Conservation (phyloP, 73 alveolate genomes). For the Uronychia setigera region DNA sequence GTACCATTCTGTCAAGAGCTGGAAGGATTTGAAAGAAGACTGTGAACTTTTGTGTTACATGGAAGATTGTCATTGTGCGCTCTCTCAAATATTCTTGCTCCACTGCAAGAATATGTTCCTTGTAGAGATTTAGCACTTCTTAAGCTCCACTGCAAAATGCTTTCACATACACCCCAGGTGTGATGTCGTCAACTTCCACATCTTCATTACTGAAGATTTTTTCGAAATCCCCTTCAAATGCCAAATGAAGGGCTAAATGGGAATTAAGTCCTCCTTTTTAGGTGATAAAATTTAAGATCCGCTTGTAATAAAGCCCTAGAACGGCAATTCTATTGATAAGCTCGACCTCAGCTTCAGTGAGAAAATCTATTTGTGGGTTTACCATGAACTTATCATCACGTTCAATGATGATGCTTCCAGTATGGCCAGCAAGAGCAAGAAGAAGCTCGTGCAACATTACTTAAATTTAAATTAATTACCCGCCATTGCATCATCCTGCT, state of each 20-base stretch:
- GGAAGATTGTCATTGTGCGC: conserved; percentile 53
- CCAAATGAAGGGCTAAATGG: conserved; percentile 41
- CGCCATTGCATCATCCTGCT: neutral
- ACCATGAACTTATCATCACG: conserved; percentile 46
- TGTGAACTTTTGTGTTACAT: conserved; percentile 34
- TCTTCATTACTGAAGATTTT: conserved; percentile 39
- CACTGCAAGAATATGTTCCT: conserved; percentile 55
- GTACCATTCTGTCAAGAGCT: conserved; percentile 34
- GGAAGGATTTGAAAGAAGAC: conserved; percentile 55
- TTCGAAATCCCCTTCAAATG: conserved; percentile 35
- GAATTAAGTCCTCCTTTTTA: conserved; percentile 57
- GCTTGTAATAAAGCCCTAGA: conserved; percentile 57
- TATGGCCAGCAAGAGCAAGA: conserved; percentile 65
- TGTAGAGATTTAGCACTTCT: conserved; percentile 57
- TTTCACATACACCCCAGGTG: conserved; percentile 62
- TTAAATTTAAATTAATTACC: conserved; percentile 17
- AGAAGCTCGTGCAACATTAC: conserved; percentile 76
- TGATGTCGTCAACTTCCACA: conserved; percentile 33
- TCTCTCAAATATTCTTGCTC: conserved; percentile 72
- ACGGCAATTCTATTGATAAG: conserved; percentile 53
- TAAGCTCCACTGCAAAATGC: conserved; percentile 71
- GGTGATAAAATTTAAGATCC: conserved; percentile 27
- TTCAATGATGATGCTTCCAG: conserved; percentile 67
- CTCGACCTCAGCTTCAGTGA: conserved; percentile 66
- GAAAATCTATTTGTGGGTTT: conserved; percentile 44